These are phyloP conservation scores for Symbiodinium natans DNA, from an alignment of 73 alveolate genomes.

Conservation along the genomic window DNA sequence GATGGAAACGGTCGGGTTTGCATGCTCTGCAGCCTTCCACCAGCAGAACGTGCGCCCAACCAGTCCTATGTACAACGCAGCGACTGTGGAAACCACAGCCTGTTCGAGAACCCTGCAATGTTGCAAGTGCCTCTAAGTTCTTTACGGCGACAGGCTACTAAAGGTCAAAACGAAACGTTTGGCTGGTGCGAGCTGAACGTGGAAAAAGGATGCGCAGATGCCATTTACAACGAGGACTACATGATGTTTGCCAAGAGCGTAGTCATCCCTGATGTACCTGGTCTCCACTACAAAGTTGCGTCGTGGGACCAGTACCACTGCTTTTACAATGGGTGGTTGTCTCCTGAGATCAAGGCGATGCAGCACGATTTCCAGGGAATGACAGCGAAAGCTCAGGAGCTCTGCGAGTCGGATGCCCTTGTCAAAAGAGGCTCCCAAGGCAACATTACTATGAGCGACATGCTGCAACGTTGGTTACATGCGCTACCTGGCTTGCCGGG, in stretches of 20 bases:
- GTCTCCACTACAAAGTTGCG: not conserved
- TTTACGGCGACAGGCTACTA: not conserved
- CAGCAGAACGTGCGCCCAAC: not conserved
- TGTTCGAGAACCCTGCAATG: not conserved
- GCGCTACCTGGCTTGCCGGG: not conserved
- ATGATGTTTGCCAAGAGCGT: not conserved
- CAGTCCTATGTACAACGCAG: not conserved
- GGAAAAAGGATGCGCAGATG: constrained; percentile 2
- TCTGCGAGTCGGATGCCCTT: not conserved
- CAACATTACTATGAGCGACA: not conserved
- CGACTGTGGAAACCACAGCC: constrained; percentile 17
- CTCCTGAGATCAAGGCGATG: not conserved
- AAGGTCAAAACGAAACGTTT: not conserved
- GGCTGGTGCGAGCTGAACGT: constrained; percentile 14
- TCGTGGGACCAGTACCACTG: not conserved
- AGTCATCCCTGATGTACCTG: not conserved
- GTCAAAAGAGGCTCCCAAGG: not conserved
- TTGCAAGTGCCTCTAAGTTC: not conserved
- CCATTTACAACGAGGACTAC: not conserved
- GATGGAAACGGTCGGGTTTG: not conserved
- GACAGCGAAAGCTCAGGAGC: not conserved
- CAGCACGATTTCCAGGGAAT: not conserved
- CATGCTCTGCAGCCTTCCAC: not conserved
- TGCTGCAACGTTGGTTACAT: not conserved
- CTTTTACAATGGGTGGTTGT: not conserved